These are phyloP conservation scores for Breynia disticha DNA, from an alignment of 441 rosid genomes.

Conservation along the genomic window DNA sequence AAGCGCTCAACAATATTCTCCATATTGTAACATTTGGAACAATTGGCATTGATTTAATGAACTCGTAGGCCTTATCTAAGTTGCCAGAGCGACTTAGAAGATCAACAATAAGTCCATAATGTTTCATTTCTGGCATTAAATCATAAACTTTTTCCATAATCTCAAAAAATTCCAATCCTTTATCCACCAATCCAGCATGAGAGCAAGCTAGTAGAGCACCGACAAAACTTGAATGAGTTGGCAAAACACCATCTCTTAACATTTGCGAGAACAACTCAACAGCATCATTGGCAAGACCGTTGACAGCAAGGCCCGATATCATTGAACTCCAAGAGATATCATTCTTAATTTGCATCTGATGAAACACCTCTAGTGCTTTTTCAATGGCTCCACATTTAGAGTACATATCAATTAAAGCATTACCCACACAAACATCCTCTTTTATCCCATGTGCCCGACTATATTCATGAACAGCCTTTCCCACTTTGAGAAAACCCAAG, in stretches of 20 bases:
- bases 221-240: constrained; percentile 41
- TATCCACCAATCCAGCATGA: constrained; percentile 41
- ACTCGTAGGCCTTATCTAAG: constrained; percentile 33
- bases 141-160: constrained; percentile 32
- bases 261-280: constrained; percentile 30
- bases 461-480: constrained; percentile 36
- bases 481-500: constrained; percentile 42
- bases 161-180: constrained; percentile 37
- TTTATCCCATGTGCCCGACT: constrained; percentile 28
- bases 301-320: constrained; percentile 45
- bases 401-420: constrained; percentile 54
- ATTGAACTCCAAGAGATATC: constrained; percentile 44
- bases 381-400: constrained; percentile 48
- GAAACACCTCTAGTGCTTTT: constrained; percentile 37
- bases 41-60: constrained; percentile 39
- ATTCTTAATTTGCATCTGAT: constrained; percentile 35
- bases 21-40: constrained; percentile 44
- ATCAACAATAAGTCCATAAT: constrained; percentile 52
- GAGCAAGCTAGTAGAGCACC: constrained; percentile 49
- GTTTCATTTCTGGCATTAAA: constrained; percentile 36
- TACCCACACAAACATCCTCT: constrained; percentile 34
- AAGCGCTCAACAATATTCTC: constrained; percentile 50
- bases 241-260: constrained; percentile 31
- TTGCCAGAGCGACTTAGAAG: constrained; percentile 39
- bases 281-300: constrained; percentile 28